Conservation (phyloP, 1,139 yeast species). For the Suhomyces maxii region DNA sequence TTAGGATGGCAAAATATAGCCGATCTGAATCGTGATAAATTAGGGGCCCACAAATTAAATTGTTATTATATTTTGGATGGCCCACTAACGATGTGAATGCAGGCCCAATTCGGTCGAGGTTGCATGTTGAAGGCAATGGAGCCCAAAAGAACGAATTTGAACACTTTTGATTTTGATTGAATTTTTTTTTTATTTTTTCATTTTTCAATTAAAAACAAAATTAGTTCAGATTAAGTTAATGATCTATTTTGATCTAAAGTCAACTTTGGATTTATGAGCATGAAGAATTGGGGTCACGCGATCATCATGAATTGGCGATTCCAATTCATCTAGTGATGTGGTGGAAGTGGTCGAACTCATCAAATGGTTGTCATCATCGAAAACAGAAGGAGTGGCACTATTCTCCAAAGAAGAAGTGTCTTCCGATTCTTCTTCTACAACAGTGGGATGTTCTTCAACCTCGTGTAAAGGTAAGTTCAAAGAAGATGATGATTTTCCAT, state of each 20-base stretch:
- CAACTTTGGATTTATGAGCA: background rate
- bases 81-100: no score
- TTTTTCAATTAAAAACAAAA: no score
- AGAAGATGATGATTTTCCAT: slow-evolving; percentile 18
- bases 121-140: background rate
- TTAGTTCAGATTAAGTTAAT: background rate
- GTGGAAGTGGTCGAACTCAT: slow-evolving; percentile 31
- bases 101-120: no score
- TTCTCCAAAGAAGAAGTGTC: slow-evolving; percentile 31
- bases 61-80: no score
- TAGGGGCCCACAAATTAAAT: background rate
- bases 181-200: no score
- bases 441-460: slow-evolving; percentile 5
- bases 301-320: slow-evolving; percentile 9
- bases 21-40: background rate
- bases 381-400: slow-evolving; percentile 44
- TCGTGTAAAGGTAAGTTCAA: slow-evolving; percentile 16
- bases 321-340: slow-evolving; percentile 35
- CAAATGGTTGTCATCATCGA: slow-evolving; percentile 26
- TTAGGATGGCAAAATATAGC: background rate
- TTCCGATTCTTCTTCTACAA: slow-evolving; percentile 27
- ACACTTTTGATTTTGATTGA: no score
- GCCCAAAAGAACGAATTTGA: background rate
- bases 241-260: background rate
- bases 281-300: slow-evolving; percentile 2